These are phyloP conservation scores for Nigrograna mackinnonii DNA, from an alignment of 2,329 filamentous ascomycete species.

Conservation along the genomic window DNA sequence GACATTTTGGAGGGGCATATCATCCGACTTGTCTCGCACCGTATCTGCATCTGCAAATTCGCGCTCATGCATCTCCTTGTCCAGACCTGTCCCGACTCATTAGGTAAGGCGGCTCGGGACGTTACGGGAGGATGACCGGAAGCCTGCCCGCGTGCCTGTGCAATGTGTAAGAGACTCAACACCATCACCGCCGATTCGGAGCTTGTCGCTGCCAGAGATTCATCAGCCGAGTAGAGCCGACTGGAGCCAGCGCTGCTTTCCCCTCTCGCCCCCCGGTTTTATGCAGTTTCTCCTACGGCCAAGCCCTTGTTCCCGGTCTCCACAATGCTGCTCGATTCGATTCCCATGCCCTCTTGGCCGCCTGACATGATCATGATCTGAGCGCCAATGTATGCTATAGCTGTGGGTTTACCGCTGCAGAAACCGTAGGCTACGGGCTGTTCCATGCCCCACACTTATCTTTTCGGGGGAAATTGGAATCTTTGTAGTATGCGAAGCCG, in stretches of 20 bases:
- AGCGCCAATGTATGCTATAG: conserved; percentile 1
- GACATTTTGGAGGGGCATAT: too few species aligned
- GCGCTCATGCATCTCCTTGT: too few species aligned
- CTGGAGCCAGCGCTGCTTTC: conserved; percentile 4
- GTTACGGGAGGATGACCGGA: too few species aligned
- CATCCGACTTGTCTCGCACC: too few species aligned
- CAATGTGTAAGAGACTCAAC: too few species aligned
- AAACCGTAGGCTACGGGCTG: conserved; percentile 2
- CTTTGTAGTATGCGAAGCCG: not conserved
- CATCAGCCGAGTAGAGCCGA: conserved; percentile 27
- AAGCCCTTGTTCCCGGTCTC: not conserved
- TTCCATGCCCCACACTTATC: conserved; percentile 3
- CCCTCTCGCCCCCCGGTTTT: not conserved
- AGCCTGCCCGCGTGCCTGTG: too few species aligned
- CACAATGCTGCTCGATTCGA: conserved; percentile 1
- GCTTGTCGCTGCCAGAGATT: conserved; percentile 13
- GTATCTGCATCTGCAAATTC: too few species aligned
- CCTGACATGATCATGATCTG: conserved; percentile 12
- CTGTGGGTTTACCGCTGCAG: conserved; percentile 4
- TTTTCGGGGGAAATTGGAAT: conserved; percentile 1
- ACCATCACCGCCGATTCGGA: conserved; percentile 11
- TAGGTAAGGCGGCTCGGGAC: too few species aligned
- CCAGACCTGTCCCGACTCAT: too few species aligned
- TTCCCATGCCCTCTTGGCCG: not conserved
- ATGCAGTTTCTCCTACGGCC: too few species aligned